phyloP scores from a whole-genome alignment of 306 rosid genomes.

The Fragaria vesca region DNA sequence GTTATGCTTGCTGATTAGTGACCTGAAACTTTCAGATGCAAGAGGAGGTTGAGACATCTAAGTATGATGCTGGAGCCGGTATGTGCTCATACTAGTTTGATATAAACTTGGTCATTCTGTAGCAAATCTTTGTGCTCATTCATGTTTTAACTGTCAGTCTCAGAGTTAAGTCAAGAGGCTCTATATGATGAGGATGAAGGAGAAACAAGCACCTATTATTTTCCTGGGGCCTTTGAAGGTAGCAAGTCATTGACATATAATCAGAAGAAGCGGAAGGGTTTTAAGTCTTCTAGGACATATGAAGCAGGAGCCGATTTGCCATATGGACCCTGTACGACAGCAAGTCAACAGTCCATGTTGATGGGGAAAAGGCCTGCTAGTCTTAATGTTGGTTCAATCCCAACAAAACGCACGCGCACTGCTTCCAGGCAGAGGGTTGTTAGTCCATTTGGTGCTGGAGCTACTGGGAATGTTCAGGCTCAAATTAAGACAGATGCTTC shows the following conservation, averaged over 20 bases:
- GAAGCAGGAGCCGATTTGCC: slow-evolving; percentile 70
- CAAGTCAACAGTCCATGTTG: slow-evolving; percentile 53
- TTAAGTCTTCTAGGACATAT: slow-evolving; percentile 49
- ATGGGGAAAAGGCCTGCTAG: slow-evolving; percentile 73
- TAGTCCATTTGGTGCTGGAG: slow-evolving; percentile 65
- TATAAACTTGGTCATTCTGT: slow-evolving; percentile 5
- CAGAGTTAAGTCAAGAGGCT: slow-evolving; percentile 63
- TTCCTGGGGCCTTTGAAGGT: slow-evolving; percentile 65
- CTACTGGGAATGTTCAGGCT: slow-evolving; percentile 55
- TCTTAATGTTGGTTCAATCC: slow-evolving; percentile 75
- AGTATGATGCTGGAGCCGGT: slow-evolving; percentile 75
- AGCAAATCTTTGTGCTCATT: slow-evolving; percentile 24
- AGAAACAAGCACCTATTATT: slow-evolving; percentile 57
- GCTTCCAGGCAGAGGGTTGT: slow-evolving; percentile 86
- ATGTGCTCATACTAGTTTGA: slow-evolving; percentile 28
- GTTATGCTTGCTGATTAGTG: slow-evolving; percentile 17
- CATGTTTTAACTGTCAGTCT: slow-evolving; percentile 19
- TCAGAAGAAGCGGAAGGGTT: slow-evolving; percentile 59
- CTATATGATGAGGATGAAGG: slow-evolving; percentile 84
- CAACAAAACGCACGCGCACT: slow-evolving; percentile 86
- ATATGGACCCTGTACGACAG: slow-evolving; percentile 54
- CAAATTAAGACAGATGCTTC: slow-evolving; percentile 91
- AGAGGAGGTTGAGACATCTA: slow-evolving; percentile 87
- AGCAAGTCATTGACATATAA: slow-evolving; percentile 47
- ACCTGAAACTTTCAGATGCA: slow-evolving; percentile 64